phyloP scores from a whole-genome alignment of 352 stramenopile species.

The Phytophthora pistaciae region DNA sequence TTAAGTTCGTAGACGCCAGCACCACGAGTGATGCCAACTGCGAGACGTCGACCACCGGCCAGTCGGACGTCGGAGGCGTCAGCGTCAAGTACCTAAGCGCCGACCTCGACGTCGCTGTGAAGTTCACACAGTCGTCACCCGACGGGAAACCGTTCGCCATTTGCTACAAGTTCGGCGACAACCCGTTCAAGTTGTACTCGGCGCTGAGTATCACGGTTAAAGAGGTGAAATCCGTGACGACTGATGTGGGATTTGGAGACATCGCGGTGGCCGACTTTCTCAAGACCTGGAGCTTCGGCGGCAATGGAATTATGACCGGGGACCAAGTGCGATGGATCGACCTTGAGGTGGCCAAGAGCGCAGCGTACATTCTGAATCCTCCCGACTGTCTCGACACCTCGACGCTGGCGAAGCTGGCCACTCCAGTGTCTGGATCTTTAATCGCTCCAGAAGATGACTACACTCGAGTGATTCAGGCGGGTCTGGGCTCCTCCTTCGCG shows the following conservation, averaged over 20 bases:
- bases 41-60: constrained; percentile 37
- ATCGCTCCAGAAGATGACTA: constrained; percentile 50
- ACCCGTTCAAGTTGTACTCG: constrained; percentile 74
- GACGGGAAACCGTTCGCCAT: constrained; percentile 51
- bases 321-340: constrained; percentile 74
- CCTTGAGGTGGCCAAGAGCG: constrained; percentile 40
- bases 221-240: constrained; percentile 43
- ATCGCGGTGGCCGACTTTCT: constrained; percentile 60
- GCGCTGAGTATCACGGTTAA: constrained; percentile 62
- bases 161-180: constrained; percentile 79
- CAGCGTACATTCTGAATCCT: constrained; percentile 18
- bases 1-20: constrained; percentile 74
- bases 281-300: constrained; percentile 64
- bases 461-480: constrained; percentile 41
- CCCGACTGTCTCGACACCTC: constrained; percentile 53
- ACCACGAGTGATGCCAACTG: constrained; percentile 70
- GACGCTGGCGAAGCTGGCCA: constrained; percentile 43
- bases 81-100: constrained; percentile 35
- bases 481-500: constrained; percentile 26
- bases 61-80: constrained; percentile 65
- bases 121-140: constrained; percentile 57
- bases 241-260: constrained; percentile 38
- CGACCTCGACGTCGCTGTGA: constrained; percentile 32
- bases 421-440: constrained; percentile 20
- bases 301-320: constrained; percentile 43